Base-by-base conservation (phyloP, 83 land plant species). In the Picea engelmannii region DNA sequence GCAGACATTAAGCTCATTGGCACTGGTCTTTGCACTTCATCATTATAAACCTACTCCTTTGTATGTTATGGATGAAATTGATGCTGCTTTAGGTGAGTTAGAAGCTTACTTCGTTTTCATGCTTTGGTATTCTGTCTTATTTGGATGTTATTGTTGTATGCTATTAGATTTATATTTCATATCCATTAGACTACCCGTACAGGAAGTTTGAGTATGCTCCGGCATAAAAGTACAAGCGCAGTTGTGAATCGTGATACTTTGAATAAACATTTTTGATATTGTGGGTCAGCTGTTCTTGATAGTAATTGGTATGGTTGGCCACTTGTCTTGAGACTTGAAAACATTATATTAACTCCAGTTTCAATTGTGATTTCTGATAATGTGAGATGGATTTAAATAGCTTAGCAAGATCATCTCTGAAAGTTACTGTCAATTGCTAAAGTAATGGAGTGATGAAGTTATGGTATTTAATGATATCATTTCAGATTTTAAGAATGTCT, bases 41-140 rank as follows among this genome's bases (percentile, higher is more conserved):
- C 99, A 97, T 79, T 95, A 95, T 91, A 97, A 97, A 80, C 99
- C 99, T 25, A 97, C 99, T 3, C 99, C 99, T 42, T 91, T 97
- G 15, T 97, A 97, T 86, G 99, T 97, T 27, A 97, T 97, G 99
- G 99, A 97, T 77, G 98, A 97, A 83, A 97, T 97, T 62, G 99
- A 97, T 86, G 99, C 99, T 74, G 99, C 99, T 78, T 83, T 97
- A 21, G 99, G 99, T 91, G 90, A 44, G 67, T 44, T 42, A 21
- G 59, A 58, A 8, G 64, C 58, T 24, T 75, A 7, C 55, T 78
- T 9, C 55, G 11, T 58, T 65, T 25, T 66, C 44, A 42, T 20
- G 15, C 21, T 79, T 67, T 64, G 62, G 17, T 55, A 4, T 79
- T 25, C 52, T 62, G 18, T 25, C 23, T 11, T 24, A 20, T 25